Evolutionary conservation across 148 eudicot species (phyloP), one percentile per base, ranked within the genome.

Genomic region (Persicaria tinctoria): DNA sequence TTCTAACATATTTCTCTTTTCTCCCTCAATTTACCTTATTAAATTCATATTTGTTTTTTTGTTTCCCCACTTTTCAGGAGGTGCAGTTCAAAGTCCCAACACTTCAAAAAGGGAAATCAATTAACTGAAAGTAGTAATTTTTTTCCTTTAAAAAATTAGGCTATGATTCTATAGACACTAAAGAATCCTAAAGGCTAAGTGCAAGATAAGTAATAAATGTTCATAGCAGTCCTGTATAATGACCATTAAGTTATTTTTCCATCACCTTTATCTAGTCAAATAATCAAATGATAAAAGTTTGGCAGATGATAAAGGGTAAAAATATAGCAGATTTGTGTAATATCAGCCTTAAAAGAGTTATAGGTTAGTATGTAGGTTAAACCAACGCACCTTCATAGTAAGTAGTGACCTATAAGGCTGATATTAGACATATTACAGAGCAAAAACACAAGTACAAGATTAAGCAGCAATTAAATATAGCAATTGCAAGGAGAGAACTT

Each of bases 401-500:
- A 10, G 69, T 63, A 45, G 69, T 63, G 46, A 11, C 16, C 10
- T 1, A 41, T 66, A 38, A 66, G 41, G 70, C 17, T 66, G 17
- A 66, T 14, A 66, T 18, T 66, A 38, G 17, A 38, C 70, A 13
- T 47, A 11, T 66, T 41, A 13, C 48, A 66, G 8, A 62, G 68
- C 68, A 32, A 7, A 56, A 17, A 23, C 41, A 14, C n/a, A 64
- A 17, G n/a, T n/a, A 64, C 47, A 66, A 5, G 18, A 13, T 8
- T 66, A 12, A 41, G 9, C 32, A 41, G 18, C 47, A 47, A 64
- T 62, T 18, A 46, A 57, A 60, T 5, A 63, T 23, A 44, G 51
- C n/a, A 38, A 75, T 48, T 49, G 38, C 72, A 50, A 76, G 17
- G 17, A 73, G 74, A 76, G 49, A 66, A 62, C 23, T 4, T 51